Evolutionary conservation across 495 filamentous ascomycete genomes (phyloP).

Genomic region (Patellaria atrata): DNA sequence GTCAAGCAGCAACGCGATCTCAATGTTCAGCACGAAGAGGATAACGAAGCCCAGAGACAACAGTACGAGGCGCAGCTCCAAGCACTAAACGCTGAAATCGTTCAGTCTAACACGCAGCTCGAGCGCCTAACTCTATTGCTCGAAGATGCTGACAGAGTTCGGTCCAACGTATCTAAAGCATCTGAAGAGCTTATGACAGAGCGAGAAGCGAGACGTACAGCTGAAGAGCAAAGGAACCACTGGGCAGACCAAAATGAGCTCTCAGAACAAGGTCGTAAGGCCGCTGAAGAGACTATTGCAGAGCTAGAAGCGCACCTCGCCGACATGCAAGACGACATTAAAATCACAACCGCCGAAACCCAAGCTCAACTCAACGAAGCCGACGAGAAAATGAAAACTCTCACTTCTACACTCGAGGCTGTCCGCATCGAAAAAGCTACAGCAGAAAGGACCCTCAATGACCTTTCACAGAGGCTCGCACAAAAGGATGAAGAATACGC

Average conservation of each 20-base stretch:
- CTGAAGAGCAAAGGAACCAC: conserved; percentile 2
- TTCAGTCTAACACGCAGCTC: conserved; percentile 1
- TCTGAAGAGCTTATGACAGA: conserved; percentile 4
- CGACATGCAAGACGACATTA: conserved; percentile 15
- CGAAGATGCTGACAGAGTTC: neutral
- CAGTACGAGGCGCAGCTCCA: too few relatives aligned
- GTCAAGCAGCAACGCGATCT: conserved; percentile 87
- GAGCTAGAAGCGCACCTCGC: conserved; percentile 3
- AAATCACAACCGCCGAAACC: conserved; percentile 15
- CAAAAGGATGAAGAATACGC: conserved; percentile 12
- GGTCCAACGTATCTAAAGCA: neutral
- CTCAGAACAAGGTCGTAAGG: too few relatives aligned
- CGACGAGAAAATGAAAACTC: conserved; percentile 6
- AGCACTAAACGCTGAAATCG: conserved; percentile 1
- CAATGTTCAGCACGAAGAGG: conserved; percentile 43
- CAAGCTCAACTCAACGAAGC: conserved; percentile 19
- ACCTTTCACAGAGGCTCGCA: conserved; percentile 9
- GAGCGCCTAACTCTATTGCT: neutral
- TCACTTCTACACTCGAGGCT: conserved; percentile 4
- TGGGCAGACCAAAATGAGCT: too few relatives aligned
- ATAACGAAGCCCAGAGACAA: too few relatives aligned
- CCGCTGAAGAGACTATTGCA: too few relatives aligned
- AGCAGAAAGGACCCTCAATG: conserved; percentile 8
- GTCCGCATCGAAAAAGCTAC: conserved; percentile 13
- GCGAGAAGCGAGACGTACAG: conserved; percentile 1